phyloP scores from a whole-genome alignment of 2,329 filamentous ascomycete species.

The Clonostachys rosea region DNA sequence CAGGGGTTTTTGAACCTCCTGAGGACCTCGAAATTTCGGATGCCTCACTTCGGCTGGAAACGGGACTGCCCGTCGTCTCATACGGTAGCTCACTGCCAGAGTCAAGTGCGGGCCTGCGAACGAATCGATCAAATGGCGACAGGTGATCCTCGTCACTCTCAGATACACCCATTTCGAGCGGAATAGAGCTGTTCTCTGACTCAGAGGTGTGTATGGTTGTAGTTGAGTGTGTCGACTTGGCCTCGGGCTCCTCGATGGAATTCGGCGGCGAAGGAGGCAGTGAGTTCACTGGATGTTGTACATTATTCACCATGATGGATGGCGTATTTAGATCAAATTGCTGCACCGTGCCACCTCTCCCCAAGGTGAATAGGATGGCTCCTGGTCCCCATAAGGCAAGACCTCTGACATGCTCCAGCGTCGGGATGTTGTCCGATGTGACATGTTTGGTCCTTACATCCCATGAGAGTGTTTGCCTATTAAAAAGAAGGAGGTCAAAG shows the following conservation, averaged over 20 bases:
- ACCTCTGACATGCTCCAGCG: slow-evolving; percentile 73
- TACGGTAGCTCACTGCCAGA: slow-evolving; percentile 54
- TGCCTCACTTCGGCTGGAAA: slow-evolving; percentile 56
- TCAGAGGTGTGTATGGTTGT: slow-evolving; percentile 45
- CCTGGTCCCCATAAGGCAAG: slow-evolving; percentile 86
- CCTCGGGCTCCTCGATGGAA: slow-evolving; percentile 67
- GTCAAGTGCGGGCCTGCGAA: slow-evolving; percentile 61
- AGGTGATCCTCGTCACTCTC: slow-evolving; percentile 75
- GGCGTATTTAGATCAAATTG: slow-evolving; percentile 91
- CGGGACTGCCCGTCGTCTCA: slow-evolving; percentile 58
- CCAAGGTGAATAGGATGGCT: slow-evolving; percentile 87
- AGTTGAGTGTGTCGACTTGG: slow-evolving; percentile 39
- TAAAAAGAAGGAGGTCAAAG: slow-evolving; percentile 16
- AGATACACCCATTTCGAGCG: slow-evolving; percentile 53
- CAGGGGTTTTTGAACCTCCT: slow-evolving; percentile 45
- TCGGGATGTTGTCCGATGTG: slow-evolving; percentile 83
- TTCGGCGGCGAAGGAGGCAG: slow-evolving; percentile 80
- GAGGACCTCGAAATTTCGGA: slow-evolving; percentile 56
- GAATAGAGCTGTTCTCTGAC: slow-evolving; percentile 49
- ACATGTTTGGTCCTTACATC: slow-evolving; percentile 98
- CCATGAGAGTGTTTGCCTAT: slow-evolving; percentile 87
- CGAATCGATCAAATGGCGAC: slow-evolving; percentile 71
- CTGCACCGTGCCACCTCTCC: slow-evolving; percentile 82
- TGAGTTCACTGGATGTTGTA: slow-evolving; percentile 77
- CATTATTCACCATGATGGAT: slow-evolving; percentile 75